Percentiles rank a stretch among this genome's conserved stretches.
These are phyloP conservation scores for Wickerhamomyces xylosicus DNA, from an alignment of 805 yeast genomes.

Conservation along the genomic window DNA sequence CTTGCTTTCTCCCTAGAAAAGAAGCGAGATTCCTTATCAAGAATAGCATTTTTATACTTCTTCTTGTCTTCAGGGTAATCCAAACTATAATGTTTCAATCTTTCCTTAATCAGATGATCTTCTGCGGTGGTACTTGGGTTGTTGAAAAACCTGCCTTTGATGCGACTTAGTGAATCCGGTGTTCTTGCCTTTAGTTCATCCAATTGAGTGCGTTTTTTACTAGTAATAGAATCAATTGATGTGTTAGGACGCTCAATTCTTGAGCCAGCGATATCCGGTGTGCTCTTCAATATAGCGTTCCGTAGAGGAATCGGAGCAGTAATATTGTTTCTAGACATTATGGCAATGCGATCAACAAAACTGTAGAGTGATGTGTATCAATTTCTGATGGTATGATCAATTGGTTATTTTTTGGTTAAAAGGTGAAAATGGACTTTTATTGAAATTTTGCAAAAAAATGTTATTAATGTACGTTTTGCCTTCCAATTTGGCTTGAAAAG, in stretches of 20 bases:
- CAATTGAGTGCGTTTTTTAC: constrained; percentile 3
- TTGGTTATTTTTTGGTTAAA: too few species aligned
- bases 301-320: constrained; percentile 17
- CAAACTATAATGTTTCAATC: constrained; percentile 32
- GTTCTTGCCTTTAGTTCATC: constrained; percentile 11
- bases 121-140: constrained; percentile 5
- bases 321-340: constrained; percentile 8
- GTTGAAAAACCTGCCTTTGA: background rate
- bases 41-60: constrained; percentile 19
- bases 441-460: too few species aligned
- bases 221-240: constrained; percentile 5
- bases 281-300: constrained; percentile 5
- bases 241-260: constrained; percentile 11
- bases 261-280: background rate
- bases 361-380: too few species aligned
- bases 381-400: too few species aligned
- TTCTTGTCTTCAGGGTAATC: constrained; percentile 39
- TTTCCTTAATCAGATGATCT: constrained; percentile 16
- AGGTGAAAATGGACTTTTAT: too few species aligned
- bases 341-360: too few species aligned
- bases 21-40: constrained; percentile 29
- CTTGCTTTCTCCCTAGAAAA: constrained; percentile 26
- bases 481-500: too few species aligned
- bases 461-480: too few species aligned
- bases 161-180: constrained; percentile 9